Evolutionary conservation across 176 grass and related monocot genomes (phyloP), one percentile per base, ranked within the genome.

Genomic region (Hsuehochloa calcarea): DNA sequence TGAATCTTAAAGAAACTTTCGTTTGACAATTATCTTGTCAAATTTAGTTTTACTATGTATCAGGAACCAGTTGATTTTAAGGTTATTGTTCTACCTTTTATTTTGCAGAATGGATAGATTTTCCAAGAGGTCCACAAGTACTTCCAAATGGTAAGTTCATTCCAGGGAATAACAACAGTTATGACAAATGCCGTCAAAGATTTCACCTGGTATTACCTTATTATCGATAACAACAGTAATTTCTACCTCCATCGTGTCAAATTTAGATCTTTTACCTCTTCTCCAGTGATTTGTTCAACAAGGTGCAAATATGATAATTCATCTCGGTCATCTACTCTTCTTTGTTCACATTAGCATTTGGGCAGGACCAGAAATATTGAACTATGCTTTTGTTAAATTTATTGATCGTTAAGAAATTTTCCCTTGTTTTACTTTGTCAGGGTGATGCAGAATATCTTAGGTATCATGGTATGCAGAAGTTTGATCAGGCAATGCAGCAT

Each of bases 21-120:
- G 46, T 79, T 55, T 35, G 19, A 23, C 74, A 62, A 52, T 43
- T 61, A 41, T 72, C 44, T 88, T 72, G 43, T 46, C 52, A 35
- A 26, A 43, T 77, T 38, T 84, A 72, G 25, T 84, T 66, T 79
- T 74, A 12, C 41, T 58, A 50, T 22, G 52, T 65, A 64, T 43
- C 6, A 72, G 45, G 46, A 63, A 65, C 38, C 27, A 52, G 29
- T 67, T 84, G 54, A 5, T 75, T 80, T 27, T 70, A 56, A 89
- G 40, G 8, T 84, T 31, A 77, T 84, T 70, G 15, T 56, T 85
- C 41, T 61, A 81, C 10, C 29, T 70, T 86, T 31, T 66, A 51
- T 82, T 85, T 92, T 75, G 61, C 85, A 97, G 92, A 97, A 79
- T 97, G 94, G 94, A 94, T 94, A 85, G 94, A 97, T 84, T 94